Percentiles rank a stretch among this genome's conserved stretches.
Evolutionary conservation across 257 asterid species (phyloP).

Genomic region (Solanum ahanhuiri): DNA sequence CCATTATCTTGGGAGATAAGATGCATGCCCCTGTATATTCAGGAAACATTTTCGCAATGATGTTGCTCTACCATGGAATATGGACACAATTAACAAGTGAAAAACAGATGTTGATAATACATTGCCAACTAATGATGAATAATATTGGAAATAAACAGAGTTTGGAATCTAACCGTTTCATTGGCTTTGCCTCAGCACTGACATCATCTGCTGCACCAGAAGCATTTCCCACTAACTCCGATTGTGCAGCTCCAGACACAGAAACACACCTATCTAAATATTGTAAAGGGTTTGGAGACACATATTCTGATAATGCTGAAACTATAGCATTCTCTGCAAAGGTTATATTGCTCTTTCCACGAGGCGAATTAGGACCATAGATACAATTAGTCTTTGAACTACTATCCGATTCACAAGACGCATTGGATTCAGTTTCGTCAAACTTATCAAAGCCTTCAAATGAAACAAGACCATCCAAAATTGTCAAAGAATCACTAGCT

Average conservation of each 20-base stretch:
- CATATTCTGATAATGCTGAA: constrained; percentile 55
- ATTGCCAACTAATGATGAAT: background rate
- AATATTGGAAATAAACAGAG: constrained; percentile 3
- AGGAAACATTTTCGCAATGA: background rate
- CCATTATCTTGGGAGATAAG: background rate
- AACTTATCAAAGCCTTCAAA: constrained; percentile 22
- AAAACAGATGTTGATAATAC: background rate
- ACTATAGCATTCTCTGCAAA: constrained; percentile 45
- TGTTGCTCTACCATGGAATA: background rate
- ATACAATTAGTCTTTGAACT: constrained; percentile 38
- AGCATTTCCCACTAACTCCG: constrained; percentile 14
- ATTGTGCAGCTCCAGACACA: constrained; percentile 26
- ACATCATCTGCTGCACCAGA: constrained; percentile 26
- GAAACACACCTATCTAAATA: constrained; percentile 24
- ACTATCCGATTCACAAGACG: constrained; percentile 30
- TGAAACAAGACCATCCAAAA: constrained; percentile 27
- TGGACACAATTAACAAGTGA: background rate
- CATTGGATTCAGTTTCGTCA: constrained; percentile 19
- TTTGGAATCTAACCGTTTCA: constrained; percentile 44
- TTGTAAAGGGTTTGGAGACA: constrained; percentile 38
- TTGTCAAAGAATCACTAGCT: constrained; percentile 46
- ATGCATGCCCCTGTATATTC: background rate
- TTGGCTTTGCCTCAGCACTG: constrained; percentile 21
- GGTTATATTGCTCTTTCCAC: constrained; percentile 39
- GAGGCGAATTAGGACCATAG: constrained; percentile 84